Evolutionary conservation across 2,329 filamentous ascomycete genomes (phyloP).

Genomic region (Penicillium oxalicum): DNA sequence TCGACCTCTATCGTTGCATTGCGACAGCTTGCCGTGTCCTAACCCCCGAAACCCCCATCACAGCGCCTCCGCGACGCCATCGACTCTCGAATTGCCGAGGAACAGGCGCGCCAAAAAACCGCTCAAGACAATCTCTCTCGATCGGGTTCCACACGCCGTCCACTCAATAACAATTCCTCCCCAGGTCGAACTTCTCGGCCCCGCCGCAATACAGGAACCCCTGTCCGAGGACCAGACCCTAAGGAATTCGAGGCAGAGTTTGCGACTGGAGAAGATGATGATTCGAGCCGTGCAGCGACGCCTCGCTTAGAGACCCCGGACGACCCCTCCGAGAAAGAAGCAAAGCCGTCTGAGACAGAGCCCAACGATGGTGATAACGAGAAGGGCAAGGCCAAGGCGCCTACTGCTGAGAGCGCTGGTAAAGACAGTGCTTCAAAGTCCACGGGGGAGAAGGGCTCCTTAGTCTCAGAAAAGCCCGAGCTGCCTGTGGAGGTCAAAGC

Average conservation of each 20-base stretch:
- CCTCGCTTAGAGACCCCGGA: constrained; percentile 47
- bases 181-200: constrained; percentile 28
- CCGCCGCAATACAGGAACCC: constrained; percentile 32
- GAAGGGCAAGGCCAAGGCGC: constrained; percentile 7
- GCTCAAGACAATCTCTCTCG: constrained; percentile 40
- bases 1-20: neutral
- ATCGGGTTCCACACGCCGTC: constrained; percentile 41
- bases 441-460: constrained; percentile 19
- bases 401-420: constrained; percentile 10
- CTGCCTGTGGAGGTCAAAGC: constrained; percentile 67
- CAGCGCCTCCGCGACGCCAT: constrained; percentile 80
- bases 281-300: constrained; percentile 56
- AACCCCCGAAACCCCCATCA: neutral
- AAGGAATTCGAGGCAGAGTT: constrained; percentile 83
- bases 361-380: constrained; percentile 15
- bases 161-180: constrained; percentile 23
- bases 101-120: constrained; percentile 71
- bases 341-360: constrained; percentile 11
- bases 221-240: constrained; percentile 66
- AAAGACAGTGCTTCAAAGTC: constrained; percentile 5
- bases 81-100: constrained; percentile 81
- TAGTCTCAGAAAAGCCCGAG: constrained; percentile 41
- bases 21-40: neutral
- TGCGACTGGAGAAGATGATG: constrained; percentile 76
- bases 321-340: constrained; percentile 15